phyloP scores from a whole-genome alignment of 2,329 filamentous ascomycete species.

The Trichoderma harzianum region DNA sequence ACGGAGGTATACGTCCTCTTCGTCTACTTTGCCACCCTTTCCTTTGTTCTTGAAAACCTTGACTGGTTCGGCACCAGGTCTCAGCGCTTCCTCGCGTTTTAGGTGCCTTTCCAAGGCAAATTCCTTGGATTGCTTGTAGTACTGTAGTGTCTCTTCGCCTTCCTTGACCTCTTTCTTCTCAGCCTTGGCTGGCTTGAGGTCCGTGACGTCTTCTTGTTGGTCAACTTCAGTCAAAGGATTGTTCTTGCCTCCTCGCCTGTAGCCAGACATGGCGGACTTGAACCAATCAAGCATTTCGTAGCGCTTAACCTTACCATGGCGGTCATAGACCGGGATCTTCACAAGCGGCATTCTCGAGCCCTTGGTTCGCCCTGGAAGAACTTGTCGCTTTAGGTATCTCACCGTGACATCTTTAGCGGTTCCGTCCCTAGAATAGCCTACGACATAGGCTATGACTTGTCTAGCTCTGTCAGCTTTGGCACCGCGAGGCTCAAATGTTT shows the following conservation, averaged over 20 bases:
- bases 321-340: constrained; percentile 76
- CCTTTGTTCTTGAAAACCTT: constrained; percentile 71
- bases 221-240: constrained; percentile 67
- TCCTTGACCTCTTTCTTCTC: constrained; percentile 72
- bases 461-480: constrained; percentile 79
- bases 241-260: constrained; percentile 49
- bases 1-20: constrained; percentile 77
- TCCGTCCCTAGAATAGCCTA: constrained; percentile 78
- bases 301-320: constrained; percentile 70
- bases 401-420: constrained; percentile 94
- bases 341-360: constrained; percentile 74
- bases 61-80: constrained; percentile 63
- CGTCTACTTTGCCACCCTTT: constrained; percentile 69
- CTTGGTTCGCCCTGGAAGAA: constrained; percentile 86
- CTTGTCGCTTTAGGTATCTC: constrained; percentile 77
- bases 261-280: constrained; percentile 71
- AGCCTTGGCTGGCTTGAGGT: constrained; percentile 68
- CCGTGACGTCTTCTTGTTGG: constrained; percentile 72
- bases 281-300: constrained; percentile 89
- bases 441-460: constrained; percentile 85
- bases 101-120: constrained; percentile 84
- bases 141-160: constrained; percentile 78
- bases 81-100: constrained; percentile 85
- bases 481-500: constrained; percentile 78
- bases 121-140: constrained; percentile 81